Evolutionary conservation across 192 early-diverging fungal genomes (phyloP).

Genomic region (Umbelopsis sp.): DNA sequence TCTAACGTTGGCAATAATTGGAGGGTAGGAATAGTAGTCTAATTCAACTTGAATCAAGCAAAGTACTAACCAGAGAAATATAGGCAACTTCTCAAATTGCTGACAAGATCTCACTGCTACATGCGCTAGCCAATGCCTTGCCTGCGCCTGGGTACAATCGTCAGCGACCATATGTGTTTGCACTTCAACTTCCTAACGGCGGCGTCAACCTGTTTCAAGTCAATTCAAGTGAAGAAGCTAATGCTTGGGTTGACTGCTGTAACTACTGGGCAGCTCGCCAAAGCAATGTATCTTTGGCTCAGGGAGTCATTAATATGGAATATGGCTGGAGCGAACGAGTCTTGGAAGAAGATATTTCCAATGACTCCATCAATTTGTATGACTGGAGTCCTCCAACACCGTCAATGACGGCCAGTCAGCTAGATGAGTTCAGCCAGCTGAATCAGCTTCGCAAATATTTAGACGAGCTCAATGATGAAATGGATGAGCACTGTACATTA

Average conservation of each 20-base stretch:
- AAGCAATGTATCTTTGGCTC: conserved; percentile 71
- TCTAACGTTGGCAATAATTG: background rate
- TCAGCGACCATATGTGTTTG: conserved; percentile 81
- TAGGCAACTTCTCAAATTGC: conserved; percentile 43
- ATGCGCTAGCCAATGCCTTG: conserved; percentile 82
- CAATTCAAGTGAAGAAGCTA: conserved; percentile 62
- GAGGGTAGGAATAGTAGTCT: background rate
- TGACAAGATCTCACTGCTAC: conserved; percentile 64
- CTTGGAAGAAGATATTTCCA: conserved; percentile 22
- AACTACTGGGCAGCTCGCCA: conserved; percentile 84
- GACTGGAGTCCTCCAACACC: conserved; percentile 56
- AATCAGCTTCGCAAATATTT: conserved; percentile 65
- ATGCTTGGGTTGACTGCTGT: conserved; percentile 73
- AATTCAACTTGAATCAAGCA: no score
- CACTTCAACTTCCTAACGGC: conserved; percentile 77
- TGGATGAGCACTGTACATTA: conserved; percentile 68
- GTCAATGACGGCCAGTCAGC: conserved; percentile 42
- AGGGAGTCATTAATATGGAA: conserved; percentile 70
- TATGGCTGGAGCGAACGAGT: conserved; percentile 68
- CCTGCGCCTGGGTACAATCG: conserved; percentile 86
- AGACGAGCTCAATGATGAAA: conserved; percentile 64
- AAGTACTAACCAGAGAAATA: background rate
- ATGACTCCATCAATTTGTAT: conserved; percentile 33
- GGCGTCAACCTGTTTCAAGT: conserved; percentile 90
- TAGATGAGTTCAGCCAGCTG: conserved; percentile 57